Evolutionary conservation across 805 yeast genomes (phyloP).

Genomic region (Nakazawaea wyomingensis): DNA sequence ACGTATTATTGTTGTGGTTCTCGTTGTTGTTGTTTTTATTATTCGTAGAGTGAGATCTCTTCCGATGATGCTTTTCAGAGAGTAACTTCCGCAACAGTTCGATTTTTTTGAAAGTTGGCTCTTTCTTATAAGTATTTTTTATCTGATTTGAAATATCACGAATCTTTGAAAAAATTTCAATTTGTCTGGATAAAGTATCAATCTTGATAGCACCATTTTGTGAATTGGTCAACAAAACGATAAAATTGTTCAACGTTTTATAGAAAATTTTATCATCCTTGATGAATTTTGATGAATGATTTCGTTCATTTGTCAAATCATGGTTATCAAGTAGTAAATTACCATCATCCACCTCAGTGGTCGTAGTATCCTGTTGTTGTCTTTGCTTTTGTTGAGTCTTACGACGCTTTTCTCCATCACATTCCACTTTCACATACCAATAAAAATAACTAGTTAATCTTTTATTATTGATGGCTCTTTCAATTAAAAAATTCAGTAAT

Average conservation of each 20-base stretch:
- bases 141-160: conserved; percentile 61
- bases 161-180: conserved; percentile 60
- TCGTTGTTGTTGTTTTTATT: no score
- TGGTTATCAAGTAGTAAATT: conserved; percentile 6
- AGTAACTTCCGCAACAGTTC: conserved; percentile 60
- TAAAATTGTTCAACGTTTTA: conserved; percentile 24
- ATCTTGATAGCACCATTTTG: conserved; percentile 23
- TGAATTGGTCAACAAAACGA: conserved; percentile 20
- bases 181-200: conserved; percentile 41
- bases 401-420: conserved; percentile 49
- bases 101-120: conserved; percentile 70
- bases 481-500: conserved; percentile 68
- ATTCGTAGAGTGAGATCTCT: not conserved
- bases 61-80: conserved; percentile 36
- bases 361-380: conserved; percentile 17
- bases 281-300: conserved; percentile 5
- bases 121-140: conserved; percentile 53
- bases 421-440: conserved; percentile 90
- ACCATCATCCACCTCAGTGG: conserved; percentile 8
- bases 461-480: conserved; percentile 59
- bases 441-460: conserved; percentile 77
- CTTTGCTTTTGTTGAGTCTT: not conserved
- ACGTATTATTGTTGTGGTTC: not conserved
- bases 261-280: conserved; percentile 17
- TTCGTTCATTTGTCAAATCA: not conserved